Evolutionary conservation across 768 basidiomycete species (phyloP).

Genomic region (Boletus huronensis): DNA sequence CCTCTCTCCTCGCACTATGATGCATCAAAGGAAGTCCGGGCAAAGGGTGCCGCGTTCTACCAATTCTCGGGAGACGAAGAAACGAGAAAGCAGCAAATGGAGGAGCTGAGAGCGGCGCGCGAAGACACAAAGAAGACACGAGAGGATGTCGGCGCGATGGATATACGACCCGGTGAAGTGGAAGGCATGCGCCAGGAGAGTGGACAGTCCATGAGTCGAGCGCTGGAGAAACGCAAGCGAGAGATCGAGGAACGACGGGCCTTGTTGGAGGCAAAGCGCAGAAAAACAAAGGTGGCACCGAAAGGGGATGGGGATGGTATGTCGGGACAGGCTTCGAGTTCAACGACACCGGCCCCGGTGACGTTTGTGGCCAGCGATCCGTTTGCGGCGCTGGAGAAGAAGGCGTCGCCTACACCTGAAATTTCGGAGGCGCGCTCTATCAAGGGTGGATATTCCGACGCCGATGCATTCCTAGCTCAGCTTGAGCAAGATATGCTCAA

Average conservation of each 20-base stretch:
- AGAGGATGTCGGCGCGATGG: conserved; percentile 56
- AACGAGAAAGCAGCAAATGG: conserved; percentile 75
- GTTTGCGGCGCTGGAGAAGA: conserved; percentile 47
- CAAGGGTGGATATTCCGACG: conserved; percentile 23
- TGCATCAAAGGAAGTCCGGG: conserved; percentile 74
- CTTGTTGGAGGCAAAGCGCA: conserved; percentile 63
- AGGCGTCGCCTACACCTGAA: conserved; percentile 23
- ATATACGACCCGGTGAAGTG: conserved; percentile 64
- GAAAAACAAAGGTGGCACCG: conserved; percentile 40
- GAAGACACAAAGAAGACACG: conserved; percentile 67
- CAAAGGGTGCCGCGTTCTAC: conserved; percentile 88
- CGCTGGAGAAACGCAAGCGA: conserved; percentile 65
- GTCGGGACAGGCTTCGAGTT: background rate
- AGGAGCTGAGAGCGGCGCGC: conserved; percentile 63
- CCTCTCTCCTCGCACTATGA: conserved; percentile 81
- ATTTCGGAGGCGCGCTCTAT: conserved; percentile 25
- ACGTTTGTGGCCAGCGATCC: conserved; percentile 38
- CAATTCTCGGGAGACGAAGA: conserved; percentile 88
- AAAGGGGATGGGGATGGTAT: conserved; percentile 8
- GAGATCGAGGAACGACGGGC: conserved; percentile 65
- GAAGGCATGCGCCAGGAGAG: conserved; percentile 64
- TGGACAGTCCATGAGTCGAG: conserved; percentile 41
- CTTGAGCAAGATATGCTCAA: conserved; percentile 59
- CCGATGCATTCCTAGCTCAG: conserved; percentile 64
- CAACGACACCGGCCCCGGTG: background rate